phyloP scores from a whole-genome alignment of 495 filamentous ascomycete genomes.

The Penicillium taxi region DNA sequence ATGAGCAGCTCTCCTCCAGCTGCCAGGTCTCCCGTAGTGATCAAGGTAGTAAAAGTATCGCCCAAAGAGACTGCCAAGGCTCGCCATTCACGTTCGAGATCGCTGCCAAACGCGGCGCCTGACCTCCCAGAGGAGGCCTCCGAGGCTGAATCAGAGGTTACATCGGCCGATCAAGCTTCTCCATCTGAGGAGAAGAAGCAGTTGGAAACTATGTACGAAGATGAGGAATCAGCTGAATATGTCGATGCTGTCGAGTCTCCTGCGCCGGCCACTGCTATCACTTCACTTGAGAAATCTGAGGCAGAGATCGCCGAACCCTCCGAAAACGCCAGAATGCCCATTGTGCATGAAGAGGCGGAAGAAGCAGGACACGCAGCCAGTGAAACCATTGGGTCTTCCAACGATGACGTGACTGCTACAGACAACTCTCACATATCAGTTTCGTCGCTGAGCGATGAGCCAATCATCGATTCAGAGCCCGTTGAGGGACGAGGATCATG shows the following conservation, averaged over 20 bases:
- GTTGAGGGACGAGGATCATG: slow-evolving; percentile 33
- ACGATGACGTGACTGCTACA: slow-evolving; percentile 16
- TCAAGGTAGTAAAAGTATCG: too few species aligned
- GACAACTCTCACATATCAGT: slow-evolving; percentile 16
- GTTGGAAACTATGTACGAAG: slow-evolving; percentile 39
- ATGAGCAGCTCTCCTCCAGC: slow-evolving; percentile 21
- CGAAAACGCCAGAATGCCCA: slow-evolving; percentile 17
- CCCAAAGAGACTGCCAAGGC: slow-evolving; percentile 29
- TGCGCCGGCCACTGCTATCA: slow-evolving; percentile 19
- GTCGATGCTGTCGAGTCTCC: slow-evolving; percentile 21
- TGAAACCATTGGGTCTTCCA: slow-evolving; percentile 11
- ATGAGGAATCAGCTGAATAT: slow-evolving; percentile 28
- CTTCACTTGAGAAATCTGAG: slow-evolving; percentile 7
- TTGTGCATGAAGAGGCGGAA: slow-evolving; percentile 22
- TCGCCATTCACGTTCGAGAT: slow-evolving; percentile 25
- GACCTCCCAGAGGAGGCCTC: background rate
- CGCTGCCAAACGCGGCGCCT: slow-evolving; percentile 10
- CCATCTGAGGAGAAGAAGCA: slow-evolving; percentile 28
- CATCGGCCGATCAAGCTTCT: background rate
- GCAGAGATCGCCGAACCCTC: too few species aligned
- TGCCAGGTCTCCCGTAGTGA: too few species aligned
- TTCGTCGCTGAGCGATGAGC: slow-evolving; percentile 18
- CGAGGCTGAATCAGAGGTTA: slow-evolving; percentile 20
- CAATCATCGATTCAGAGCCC: slow-evolving; percentile 20
- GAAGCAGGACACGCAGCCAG: slow-evolving; percentile 9